These are phyloP conservation scores for Arabidopsis suecica DNA, from an alignment of 345 rosid species.

Conservation along the genomic window DNA sequence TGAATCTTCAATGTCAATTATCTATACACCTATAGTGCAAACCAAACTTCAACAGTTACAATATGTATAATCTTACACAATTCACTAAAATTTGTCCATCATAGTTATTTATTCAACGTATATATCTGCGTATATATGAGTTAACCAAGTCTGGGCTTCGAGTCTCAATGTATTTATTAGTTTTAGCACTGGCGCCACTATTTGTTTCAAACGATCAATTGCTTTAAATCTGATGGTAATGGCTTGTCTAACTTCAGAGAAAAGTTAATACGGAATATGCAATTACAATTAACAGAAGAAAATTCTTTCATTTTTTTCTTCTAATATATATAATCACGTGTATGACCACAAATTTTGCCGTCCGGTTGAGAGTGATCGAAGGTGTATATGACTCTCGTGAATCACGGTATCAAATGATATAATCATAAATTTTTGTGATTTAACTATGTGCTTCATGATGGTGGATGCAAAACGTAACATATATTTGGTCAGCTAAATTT, in stretches of 20 bases:
- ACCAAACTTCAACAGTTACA: slow-evolving; percentile 4
- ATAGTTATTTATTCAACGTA: background rate
- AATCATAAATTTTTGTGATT: background rate
- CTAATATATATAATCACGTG: background rate
- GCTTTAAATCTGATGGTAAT: background rate
- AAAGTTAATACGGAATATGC: background rate
- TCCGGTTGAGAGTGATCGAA: background rate
- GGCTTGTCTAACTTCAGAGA: background rate
- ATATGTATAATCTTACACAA: slow-evolving; percentile 16
- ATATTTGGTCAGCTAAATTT: background rate
- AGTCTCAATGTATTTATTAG: background rate
- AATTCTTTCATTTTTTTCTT: background rate
- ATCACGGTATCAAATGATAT: background rate
- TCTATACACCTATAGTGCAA: background rate
- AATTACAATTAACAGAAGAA: too few species aligned
- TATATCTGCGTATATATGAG: background rate
- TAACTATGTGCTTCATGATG: background rate
- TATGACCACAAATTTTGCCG: background rate
- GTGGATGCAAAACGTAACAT: background rate
- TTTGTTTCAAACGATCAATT: background rate
- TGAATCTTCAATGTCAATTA: slow-evolving; percentile 27
- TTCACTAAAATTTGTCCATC: background rate
- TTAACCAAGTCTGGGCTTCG: background rate
- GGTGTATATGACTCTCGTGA: slow-evolving; percentile 17
- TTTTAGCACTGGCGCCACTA: background rate